Evolutionary conservation across 1,139 yeast genomes (phyloP), one percentile per base, ranked within the genome.

Genomic region (Geotrichum macrosporum): DNA sequence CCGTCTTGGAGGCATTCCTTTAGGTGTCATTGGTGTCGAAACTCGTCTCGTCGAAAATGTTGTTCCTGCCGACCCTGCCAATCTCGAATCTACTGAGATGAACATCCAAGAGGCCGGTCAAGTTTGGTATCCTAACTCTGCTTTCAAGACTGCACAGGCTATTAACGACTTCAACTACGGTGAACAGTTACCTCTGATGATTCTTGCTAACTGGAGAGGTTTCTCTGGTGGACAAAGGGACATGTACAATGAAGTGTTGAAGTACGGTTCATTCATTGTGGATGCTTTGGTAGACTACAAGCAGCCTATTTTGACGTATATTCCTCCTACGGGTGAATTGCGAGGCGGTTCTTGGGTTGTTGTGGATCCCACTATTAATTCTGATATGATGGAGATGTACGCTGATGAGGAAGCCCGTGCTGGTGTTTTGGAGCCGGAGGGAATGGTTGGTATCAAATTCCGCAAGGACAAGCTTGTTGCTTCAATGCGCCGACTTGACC

Each of bases 341-440:
- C 86, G 99, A 78, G 99, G 99, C 74, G 99, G 99, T 67, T 92
- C 98, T 22, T 92, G 99, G 99, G 99, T 94, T 50, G 99, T 92
- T 57, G 96, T 92, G 66, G 98, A 92, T 69, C 97, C 98, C 56
- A 86, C 96, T 50, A 92, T 94, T 72, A 92, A 94, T 68, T 70
- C 84, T 44, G 97, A 89, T 55, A 86, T 86, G 86, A 94, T 92
- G 96, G 99, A 92, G 73, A 92, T 92, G 97, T 92, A 89, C 63
- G 97, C 97, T 19, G 98, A 94, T 69, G 82, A 79, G 44, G 94
- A 92, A 50, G 77, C 97, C 12, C 80, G 99, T 68, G 98, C 92
- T 36, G 97, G 98, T 79, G 96, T 94, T 52, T 75, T 94, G 65
- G 98, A 92, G 72, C 97, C 98, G 45, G 96, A 89, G 66, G 98